Evolutionary conservation across 495 filamentous ascomycete species (phyloP).

Genomic region (Antarctomyces pellizariae): DNA sequence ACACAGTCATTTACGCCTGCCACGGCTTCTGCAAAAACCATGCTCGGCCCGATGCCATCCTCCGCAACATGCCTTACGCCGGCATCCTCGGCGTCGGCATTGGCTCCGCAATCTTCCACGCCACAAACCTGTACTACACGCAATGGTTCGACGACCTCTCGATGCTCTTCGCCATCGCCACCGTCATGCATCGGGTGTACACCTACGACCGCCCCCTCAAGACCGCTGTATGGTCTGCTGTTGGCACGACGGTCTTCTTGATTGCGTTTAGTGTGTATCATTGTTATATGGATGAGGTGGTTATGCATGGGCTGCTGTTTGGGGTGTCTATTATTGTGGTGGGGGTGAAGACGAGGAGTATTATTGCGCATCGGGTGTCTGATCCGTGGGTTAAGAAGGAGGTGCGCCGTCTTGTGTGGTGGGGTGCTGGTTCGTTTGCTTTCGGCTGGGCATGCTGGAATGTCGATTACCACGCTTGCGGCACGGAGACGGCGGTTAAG

Average conservation of each 20-base stretch:
- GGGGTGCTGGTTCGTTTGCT: slow-evolving; percentile 9
- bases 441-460: slow-evolving; percentile 25
- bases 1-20: slow-evolving; percentile 16
- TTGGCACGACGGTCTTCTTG: slow-evolving; percentile 14
- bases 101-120: slow-evolving; percentile 27
- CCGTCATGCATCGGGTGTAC: slow-evolving; percentile 26
- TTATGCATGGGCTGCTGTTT: slow-evolving; percentile 17
- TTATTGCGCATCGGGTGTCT: slow-evolving; percentile 7
- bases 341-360: slow-evolving; percentile 14
- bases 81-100: slow-evolving; percentile 32
- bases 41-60: slow-evolving; percentile 10
- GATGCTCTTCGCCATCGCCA: slow-evolving; percentile 29
- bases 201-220: slow-evolving; percentile 17
- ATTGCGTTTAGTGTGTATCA: slow-evolving; percentile 20
- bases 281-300: slow-evolving; percentile 20
- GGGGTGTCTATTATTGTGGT: slow-evolving; percentile 13
- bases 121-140: slow-evolving; percentile 26
- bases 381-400: slow-evolving; percentile 5
- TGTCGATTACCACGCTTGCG: slow-evolving; percentile 22
- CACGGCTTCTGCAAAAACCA: slow-evolving; percentile 15
- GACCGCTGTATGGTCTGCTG: slow-evolving; percentile 11
- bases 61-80: slow-evolving; percentile 20
- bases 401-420: slow-evolving; percentile 6
- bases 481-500: slow-evolving; percentile 15
- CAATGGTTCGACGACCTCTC: slow-evolving; percentile 33